These are phyloP conservation scores for Carex littledalei DNA, from an alignment of 176 grass and related monocot genomes.

Conservation along the genomic window DNA sequence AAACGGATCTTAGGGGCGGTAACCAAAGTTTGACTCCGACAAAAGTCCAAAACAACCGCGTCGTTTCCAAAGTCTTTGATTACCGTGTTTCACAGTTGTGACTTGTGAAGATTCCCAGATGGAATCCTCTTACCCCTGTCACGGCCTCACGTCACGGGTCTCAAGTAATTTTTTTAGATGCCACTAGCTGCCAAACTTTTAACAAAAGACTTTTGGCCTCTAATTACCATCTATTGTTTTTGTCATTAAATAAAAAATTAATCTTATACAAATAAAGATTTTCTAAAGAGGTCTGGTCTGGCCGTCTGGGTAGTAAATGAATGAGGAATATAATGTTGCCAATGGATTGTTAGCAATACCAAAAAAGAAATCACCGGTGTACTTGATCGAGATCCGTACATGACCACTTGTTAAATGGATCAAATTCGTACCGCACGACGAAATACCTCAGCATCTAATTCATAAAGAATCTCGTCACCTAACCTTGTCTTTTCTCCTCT, in stretches of 20 bases:
- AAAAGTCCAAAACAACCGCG: conserved; percentile 2
- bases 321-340: no score
- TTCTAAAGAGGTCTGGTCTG: no score
- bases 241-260: no score
- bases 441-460: not conserved
- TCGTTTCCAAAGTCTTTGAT: not conserved
- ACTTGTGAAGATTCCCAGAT: not conserved
- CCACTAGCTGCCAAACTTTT: not conserved
- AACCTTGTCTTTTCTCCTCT: not conserved
- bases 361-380: not conserved
- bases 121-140: not conserved
- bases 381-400: not conserved
- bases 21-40: conserved; percentile 25
- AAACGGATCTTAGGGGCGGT: not conserved
- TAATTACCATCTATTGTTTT: not conserved
- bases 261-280: no score
- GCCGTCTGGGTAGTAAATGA: no score
- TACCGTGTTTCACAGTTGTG: not conserved
- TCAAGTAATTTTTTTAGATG: not conserved
- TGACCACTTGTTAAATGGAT: not conserved
- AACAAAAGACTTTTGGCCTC: not conserved
- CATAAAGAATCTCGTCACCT: not conserved
- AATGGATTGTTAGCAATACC: not conserved
- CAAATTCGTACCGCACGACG: not conserved
- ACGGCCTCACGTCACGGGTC: not conserved